Evolutionary conservation across 306 rosid genomes (phyloP), one percentile per base, ranked within the genome.

Genomic region (Casuarina equisetifolia): DNA sequence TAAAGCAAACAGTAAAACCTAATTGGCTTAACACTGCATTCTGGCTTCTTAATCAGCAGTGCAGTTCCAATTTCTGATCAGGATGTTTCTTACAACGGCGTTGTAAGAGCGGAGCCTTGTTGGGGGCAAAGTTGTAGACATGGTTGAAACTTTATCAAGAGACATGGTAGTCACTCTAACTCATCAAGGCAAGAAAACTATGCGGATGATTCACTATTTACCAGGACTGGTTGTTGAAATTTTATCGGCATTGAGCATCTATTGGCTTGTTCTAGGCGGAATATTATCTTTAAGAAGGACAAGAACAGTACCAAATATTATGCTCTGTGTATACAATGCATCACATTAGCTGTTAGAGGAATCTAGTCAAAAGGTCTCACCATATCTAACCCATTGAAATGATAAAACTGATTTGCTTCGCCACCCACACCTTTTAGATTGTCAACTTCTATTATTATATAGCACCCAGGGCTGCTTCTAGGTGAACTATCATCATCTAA

Each of bases 261-360:
- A 66, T 36, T 61, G 68, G 43, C 43, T 32, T 58, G 64, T 25
- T 25, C 12, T 25, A 11, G 39, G 43, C 6, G 43, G 11, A 61
- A 32, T 61, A 10, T 4, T 61, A 32, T 61, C 16, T 3, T 59
- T 35, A 32, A 32, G 13, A 59, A 59, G 67, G 5, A 59, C 0
- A 59, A 11, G 67, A 42, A 59, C 5, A 12, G 17, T 12, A 59
- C 7, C 42, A 59, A 59, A 3, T 3, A 19, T 11, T 10, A 35
- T 61, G 68, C n/a, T 63, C 39, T 40, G 13, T 35, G 45, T 36
- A 38, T 25, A 10, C 15, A 38, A 35, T 38, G 69, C 44, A 78
- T 43, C 12, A 49, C 72, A 74, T 12, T 45, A 73, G 52, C 55
- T 45, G 38, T 55, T 78, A 32, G 61, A 43, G 71, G 46, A 73